phyloP scores from a whole-genome alignment of 208 protist species.

The Tritrichomonas musculus region DNA sequence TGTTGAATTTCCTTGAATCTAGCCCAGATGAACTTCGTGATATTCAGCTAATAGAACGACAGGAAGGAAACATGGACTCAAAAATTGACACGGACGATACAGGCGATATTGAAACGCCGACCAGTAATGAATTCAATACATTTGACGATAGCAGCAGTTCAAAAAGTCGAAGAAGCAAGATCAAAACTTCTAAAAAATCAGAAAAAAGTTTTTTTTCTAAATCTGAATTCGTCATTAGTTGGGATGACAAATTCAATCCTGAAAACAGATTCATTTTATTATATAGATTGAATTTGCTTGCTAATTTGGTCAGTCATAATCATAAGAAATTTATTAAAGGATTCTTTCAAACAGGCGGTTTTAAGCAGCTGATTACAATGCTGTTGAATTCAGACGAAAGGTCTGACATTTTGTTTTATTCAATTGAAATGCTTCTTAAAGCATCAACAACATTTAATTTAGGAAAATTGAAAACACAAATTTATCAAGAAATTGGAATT shows the following conservation, averaged over 20 bases:
- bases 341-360: not conserved
- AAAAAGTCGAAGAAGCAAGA: too few relatives aligned
- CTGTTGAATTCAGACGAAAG: not conserved
- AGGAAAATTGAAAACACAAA: not conserved
- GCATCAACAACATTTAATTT: not conserved
- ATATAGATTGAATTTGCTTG: not conserved
- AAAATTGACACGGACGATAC: not conserved
- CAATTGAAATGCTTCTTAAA: too few relatives aligned
- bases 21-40: not conserved
- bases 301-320: not conserved
- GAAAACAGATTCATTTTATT: not conserved
- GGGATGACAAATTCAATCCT: not conserved
- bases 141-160: too few relatives aligned
- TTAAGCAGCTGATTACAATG: not conserved
- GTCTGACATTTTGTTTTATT: too few relatives aligned
- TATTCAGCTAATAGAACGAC: too few relatives aligned
- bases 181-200: too few relatives aligned
- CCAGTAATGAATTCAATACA: too few relatives aligned
- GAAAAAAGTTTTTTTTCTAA: too few relatives aligned
- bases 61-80: not conserved
- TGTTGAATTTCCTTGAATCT: not conserved
- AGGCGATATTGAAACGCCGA: too few relatives aligned
- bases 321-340: not conserved
- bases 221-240: too few relatives aligned
- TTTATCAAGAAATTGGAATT: not conserved